Percentiles rank a stretch among this genome's conserved stretches.
Conservation (phyloP, 1,284 basidiomycete species). For the Rhodofomes roseus region DNA sequence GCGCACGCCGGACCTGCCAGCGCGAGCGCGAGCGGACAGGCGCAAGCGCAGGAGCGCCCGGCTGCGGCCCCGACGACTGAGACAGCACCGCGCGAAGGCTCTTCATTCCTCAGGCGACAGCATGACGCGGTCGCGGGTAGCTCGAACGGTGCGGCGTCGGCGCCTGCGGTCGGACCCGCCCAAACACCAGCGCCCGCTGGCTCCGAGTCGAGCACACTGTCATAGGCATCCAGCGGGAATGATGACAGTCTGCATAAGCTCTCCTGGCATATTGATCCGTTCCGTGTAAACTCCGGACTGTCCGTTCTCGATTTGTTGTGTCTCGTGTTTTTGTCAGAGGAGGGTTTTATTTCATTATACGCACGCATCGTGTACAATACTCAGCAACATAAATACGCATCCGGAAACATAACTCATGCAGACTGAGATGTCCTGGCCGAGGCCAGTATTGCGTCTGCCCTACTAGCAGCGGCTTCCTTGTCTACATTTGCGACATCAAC, state of each 20-base stretch:
- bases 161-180: neutral
- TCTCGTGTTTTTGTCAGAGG: neutral
- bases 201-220: neutral
- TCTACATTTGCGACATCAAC: constrained; percentile 60
- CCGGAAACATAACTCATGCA: neutral
- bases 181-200: neutral
- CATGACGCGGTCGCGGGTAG: neutral
- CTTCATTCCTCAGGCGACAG: neutral
- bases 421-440: constrained; percentile 4
- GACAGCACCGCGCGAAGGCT: neutral
- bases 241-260: neutral
- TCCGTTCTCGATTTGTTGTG: neutral
- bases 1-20: neutral
- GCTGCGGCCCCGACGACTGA: neutral
- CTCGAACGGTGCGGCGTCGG: neutral
- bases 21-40: neutral
- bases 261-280: neutral
- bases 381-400: neutral
- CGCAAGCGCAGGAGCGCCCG: constrained; percentile 3
- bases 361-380: neutral
- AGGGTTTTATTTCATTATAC: neutral
- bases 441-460: constrained; percentile 40
- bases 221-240: neutral
- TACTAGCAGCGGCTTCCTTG: constrained; percentile 49
- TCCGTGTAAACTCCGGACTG: neutral